Base-by-base conservation (phyloP, 805 yeast genomes). In the Cyberlindnera maclurae region DNA sequence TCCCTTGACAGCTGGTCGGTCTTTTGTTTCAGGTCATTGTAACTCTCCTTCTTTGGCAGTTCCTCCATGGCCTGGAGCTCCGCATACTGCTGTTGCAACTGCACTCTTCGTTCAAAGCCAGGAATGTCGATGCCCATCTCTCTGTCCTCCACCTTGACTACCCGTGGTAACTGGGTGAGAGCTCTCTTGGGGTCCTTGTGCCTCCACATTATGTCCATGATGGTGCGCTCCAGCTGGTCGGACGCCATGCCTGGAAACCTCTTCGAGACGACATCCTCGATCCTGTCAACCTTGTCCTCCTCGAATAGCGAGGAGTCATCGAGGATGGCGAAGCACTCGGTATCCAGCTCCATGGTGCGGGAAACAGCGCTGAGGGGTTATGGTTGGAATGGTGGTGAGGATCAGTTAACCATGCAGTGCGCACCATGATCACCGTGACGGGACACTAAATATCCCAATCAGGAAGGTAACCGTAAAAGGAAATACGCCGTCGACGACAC, bases 201-300 rank as follows among this genome's bases (percentile, higher is more conserved):
- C 22, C 51, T 58, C 68, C 70, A 63, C 40, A 67, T 42, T 10
- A 67, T 59, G 37, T 63, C 70, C 49, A 67, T 51, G 12, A 64
- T 64, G 13, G 61, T 45, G 37, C 63, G 49, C 39, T 67, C 71
- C 5, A 50, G 38, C 17, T 58, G 62, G 13, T 49, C 47, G 3
- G 51, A 32, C 1, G 49, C 39, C 10, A 44, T 37, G 2, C 38
- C 42, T 18, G 46, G 41, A 31, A 43, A 50, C 26, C 47, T 41
- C 15, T 40, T 37, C 4, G 40, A 37, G 26, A 65, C 67, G 2
- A 62, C 44, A 10, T 51, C 58, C 36, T 67, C 70, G 11, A 67
- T 51, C 35, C 41, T 38, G 42, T 65, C 71, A 13, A 67, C 58
- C 27, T 58, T 55, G 35, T 65, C 69, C 41, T 67, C 72, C 41